Evolutionary conservation across 192 early-diverging fungal species (phyloP), one percentile per base, ranked within the genome.

Genomic region (Coemansia asiatica): DNA sequence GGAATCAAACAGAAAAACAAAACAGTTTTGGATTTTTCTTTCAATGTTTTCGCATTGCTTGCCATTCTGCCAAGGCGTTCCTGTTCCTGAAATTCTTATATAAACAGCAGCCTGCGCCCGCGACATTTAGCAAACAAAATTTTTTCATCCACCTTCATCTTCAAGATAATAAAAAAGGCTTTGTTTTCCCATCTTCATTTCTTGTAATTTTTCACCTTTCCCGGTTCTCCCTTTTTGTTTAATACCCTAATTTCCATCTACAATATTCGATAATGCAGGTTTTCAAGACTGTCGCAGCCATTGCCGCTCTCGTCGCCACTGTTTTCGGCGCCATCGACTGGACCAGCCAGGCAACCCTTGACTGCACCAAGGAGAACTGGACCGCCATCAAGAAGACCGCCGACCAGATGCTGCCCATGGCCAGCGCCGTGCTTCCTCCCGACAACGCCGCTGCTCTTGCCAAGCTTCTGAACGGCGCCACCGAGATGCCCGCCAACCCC

Each of bases 211-310:
- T 51, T 1, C 48, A 26, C 8, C 36, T 23, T 61, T 2, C 22
- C 60, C 19, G 26, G 10, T 44, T 23, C 46, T 58, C 56, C 2
- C 8, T 36, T 3, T 68, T 19, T 38, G 22, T 59, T 48, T 56
- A 50, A 18, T 22, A 26, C 19, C 31, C 53, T 49, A 54, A 67
- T 55, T 19, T 19, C 46, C 15, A 48, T 19, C 21, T 13, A 31
- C 44, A 38, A 48, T 27, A 62, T 26, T 25, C 19, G 65, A 79
- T 38, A 60, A 79, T 79, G 76, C 71, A 74, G 76, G 65, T 79
- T 64, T 71, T 81, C 76, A 86, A 86, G 82, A 74, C 70, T 67
- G 46, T 80, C 51, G 56, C 81, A 60, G 82, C 79, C 56, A 21
- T 84, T 48, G 79, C 76, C 47, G 76, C 85, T 33, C 44, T 86